Evolutionary conservation across 2,329 filamentous ascomycete genomes (phyloP), one percentile per base, ranked within the genome.

Genomic region (Lasiodiplodia hormozganensis): DNA sequence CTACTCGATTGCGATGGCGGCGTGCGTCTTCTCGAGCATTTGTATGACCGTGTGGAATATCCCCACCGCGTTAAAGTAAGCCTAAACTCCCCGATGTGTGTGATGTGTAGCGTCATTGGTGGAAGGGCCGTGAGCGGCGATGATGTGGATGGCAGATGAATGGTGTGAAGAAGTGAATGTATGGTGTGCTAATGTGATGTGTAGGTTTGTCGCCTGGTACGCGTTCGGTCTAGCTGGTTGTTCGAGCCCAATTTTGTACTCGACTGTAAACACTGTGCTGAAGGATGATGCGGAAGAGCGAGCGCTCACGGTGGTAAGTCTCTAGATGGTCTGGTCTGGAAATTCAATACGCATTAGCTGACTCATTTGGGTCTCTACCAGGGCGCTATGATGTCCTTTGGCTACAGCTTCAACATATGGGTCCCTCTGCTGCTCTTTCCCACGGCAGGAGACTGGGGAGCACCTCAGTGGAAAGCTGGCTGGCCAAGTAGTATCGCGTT

Each of bases 21-120:
- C 80, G 18, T 81, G 79, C 54, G 71, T 84, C 10, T 80, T 85
- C 51, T 83, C 82, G 0, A 79, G 79, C 3, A 75, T 84, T 11
- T 82, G 82, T 67, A 82, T 86, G 75, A 79, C 83, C 2, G 73
- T 85, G 12, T 86, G 84, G 84, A 75, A 80, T 18, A 84, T 86
- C n/a, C 84, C 85, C 0, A 83, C 78, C 2, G 79, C 76, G 1
- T 73, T 85, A n/a, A 84, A 84, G 80, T 82, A 69, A 62, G 77
- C 71, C 18, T 14, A 34, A 34, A 34, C 16, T 21, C n/a, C 7
- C 3, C 18, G 11, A 51, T 51, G 18, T 51, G 43, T 21, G 43
- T 11, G 43, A 16, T 47, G 43, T 5, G 43, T 47, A 7, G 43
- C 8, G 18, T 21, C 5, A 18, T 8, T 8, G 40, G 18, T n/a